Evolutionary conservation across 176 grass and related monocot species (phyloP), one percentile per base, ranked within the genome.

Genomic region (Rhynchospora pubera): DNA sequence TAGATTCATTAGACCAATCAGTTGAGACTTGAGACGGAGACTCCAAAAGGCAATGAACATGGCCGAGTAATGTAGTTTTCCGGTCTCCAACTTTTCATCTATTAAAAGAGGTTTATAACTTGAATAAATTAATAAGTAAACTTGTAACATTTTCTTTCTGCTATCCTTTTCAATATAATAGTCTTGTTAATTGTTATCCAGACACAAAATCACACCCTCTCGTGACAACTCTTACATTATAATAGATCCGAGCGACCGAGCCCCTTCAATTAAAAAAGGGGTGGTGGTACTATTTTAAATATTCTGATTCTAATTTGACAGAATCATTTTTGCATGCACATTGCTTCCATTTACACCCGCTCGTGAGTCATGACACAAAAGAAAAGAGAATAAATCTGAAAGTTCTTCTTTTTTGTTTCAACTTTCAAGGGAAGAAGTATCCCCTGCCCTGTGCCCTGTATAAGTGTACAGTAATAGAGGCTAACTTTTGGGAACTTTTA

Each of bases 1-100:
- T 61, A 46, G 60, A n/a, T n/a, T n/a, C n/a, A 63, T 81, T 64
- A n/a, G 28, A 81, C 60, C 45, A 46, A 79, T 79, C n/a, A 81
- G 43, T n/a, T n/a, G n/a, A n/a, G n/a, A n/a, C n/a, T 16, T 30
- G 59, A 22, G 22, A 18, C 44, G 19, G 60, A 65, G 71, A 75
- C 47, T 75, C 12, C 47, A 26, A 26, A 74, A 75, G 26, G 21
- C 21, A 53, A 75, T 53, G 47, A 53, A 75, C 69, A 7, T 24
- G 3, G 64, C 52, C 79, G 50, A 47, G 57, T 48, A 19, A 47
- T 45, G 59, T 7, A 24, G 19, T 42, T 65, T 79, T 51, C 9
- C 0, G 61, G 19, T 48, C 32, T 65, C 47, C 39, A 65, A 81
- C 59, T n/a, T n/a, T n/a, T 63, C 2, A 45, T 79, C 26, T 57